Evolutionary conservation across 1,284 basidiomycete species (phyloP), one percentile per base, ranked within the genome.

Genomic region (Sporisorium iseilematis-ciliati): DNA sequence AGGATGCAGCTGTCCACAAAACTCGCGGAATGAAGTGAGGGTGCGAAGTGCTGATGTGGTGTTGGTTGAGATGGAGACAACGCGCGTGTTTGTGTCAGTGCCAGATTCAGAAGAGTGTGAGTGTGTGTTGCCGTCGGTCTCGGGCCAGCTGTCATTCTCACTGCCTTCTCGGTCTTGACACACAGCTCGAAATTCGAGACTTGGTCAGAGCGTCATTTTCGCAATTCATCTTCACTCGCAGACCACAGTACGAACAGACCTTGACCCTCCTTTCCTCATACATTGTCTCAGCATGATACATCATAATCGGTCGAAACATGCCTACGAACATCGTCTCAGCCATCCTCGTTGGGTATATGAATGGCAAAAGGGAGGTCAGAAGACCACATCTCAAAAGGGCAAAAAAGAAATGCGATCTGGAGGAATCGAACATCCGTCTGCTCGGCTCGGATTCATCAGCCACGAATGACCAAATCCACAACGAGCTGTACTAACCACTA

Each of bases 401-500:
- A 49, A 57, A 52, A 59, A 41, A 18, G 12, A n/a, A 25, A 16
- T 38, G 62, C 62, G 35, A 29, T 38, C 50, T 56, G 62, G 68
- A 70, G 58, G 68, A 70, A 70, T 70, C 62, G 68, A 70, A 65
- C 68, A 64, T 70, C 68, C 68, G 57, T 65, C 54, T 70, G 62
- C 58, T 70, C 62, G 62, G 68, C 26, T 46, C 56, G 16, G 35
- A 43, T n/a, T 21, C 29, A 42, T 38, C 35, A 38, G 14, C 14
- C 35, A 43, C n/a, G 12, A 43, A 38, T 38, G 35, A 38, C 35
- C 35, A 26, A 21, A 46, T 26, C 52, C 66, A 69, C 66, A 69
- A 69, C 61, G 66, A 69, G 57, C 60, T 38, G 57, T 64, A 53
- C 42, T 69, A 58, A 58, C 66, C 63, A 52, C 53, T 66, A 56